Conservation (phyloP, 768 basidiomycete species). For the Pulveroboletus ravenelii region DNA sequence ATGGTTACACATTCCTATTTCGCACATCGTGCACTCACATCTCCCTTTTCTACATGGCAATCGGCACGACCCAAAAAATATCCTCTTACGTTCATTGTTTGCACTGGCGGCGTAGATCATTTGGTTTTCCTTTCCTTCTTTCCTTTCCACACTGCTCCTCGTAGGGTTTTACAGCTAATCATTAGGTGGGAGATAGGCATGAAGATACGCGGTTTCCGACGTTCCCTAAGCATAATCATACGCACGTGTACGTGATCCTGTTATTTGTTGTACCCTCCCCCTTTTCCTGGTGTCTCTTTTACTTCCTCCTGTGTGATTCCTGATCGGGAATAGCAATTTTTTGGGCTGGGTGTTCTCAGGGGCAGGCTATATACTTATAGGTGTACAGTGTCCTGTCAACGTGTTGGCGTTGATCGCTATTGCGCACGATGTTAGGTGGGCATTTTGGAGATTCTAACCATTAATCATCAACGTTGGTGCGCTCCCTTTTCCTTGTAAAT, state of each 20-base stretch:
- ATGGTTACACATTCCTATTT: slow-evolving; percentile 8
- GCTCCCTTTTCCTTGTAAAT: neutral
- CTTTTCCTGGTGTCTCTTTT: neutral
- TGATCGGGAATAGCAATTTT: slow-evolving; percentile 1
- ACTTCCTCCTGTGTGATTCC: neutral
- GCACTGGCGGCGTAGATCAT: slow-evolving; percentile 12
- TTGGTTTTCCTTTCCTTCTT: neutral
- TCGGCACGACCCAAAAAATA: slow-evolving; percentile 3
- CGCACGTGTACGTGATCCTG: neutral
- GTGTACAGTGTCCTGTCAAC: neutral
- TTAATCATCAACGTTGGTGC: neutral
- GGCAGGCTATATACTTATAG: neutral
- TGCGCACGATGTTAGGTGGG: neutral
- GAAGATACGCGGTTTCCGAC: slow-evolving; percentile 4
- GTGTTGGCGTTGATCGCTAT: neutral
- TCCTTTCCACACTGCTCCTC: neutral
- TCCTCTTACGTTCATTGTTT: neutral
- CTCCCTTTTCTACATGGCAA: slow-evolving; percentile 1
- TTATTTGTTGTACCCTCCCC: slow-evolving; percentile 1
- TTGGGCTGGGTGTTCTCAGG: neutral
- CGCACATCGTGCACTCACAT: slow-evolving; percentile 6
- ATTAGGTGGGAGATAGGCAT: slow-evolving; percentile 14
- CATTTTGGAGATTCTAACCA: neutral
- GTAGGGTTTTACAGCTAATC: slow-evolving; percentile 9
- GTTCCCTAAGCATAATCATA: slow-evolving; percentile 5